Base-by-base conservation (phyloP, 2,329 filamentous ascomycete species). In the Trichophyton mentagrophytes region DNA sequence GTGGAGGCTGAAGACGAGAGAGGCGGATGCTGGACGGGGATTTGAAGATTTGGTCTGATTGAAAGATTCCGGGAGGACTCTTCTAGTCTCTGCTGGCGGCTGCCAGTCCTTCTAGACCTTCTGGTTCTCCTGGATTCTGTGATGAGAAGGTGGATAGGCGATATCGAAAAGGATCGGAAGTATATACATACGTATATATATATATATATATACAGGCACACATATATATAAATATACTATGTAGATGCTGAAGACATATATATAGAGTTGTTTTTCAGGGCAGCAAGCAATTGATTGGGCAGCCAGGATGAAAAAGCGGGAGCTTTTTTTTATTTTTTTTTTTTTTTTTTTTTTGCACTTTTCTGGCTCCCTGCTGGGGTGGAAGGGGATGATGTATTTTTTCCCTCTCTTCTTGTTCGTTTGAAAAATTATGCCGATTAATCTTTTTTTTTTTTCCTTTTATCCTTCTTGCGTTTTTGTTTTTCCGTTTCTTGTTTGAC, bases 351-450 rank as follows among this genome's bases (percentile, higher is more conserved):
- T n/a, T n/a, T n/a, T n/a, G n/a, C 49, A 33, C 49, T 53, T 33
- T 25, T 53, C 49, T 33, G 13, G 27, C 25, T 53, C 11, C 22
- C 49, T 53, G 49, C 46, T 51, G 46, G 46, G 46, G 33, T 38
- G 8, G 33, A 38, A 17, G 40, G 38, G 40, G 40, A 17, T 44
- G 40, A n/a, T 7, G 40, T 44, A n/a, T 44, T 44, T 44, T 44
- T 17, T n/a, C 40, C 40, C 33, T 38, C 33, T 38, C 40, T 44
- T 44, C 20, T 47, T 13, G 49, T 53, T 53, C 27, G 49, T 13
- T 38, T 38, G 33, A 38, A 53, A 53, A 53, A 53, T 53, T 53
- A 53, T 53, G 49, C 25, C 25, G 30, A 59, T 60, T 42, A 27
- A 22, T 22, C 3, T 22, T 22, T 22, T 33, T 6, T 3, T 17